phyloP scores from a whole-genome alignment of 2,329 filamentous ascomycete species.

The Aspergillus phoenicis region DNA sequence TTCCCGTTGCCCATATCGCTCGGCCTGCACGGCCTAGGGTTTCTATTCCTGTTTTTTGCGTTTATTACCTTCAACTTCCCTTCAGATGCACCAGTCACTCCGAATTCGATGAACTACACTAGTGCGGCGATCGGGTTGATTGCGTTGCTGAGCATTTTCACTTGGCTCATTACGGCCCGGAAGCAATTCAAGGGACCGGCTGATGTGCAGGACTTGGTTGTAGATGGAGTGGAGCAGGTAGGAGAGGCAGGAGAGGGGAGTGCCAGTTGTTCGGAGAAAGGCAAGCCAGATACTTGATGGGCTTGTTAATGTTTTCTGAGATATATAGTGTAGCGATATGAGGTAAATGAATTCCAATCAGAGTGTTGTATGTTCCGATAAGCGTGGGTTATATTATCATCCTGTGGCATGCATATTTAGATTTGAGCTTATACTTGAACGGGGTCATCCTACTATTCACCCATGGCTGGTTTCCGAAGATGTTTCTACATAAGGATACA shows the following conservation, averaged over 20 bases:
- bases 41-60: slow-evolving; percentile 57
- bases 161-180: slow-evolving; percentile 56
- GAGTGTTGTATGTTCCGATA: not conserved
- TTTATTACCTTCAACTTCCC: slow-evolving; percentile 62
- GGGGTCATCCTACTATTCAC: too few species aligned
- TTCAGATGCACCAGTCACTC: slow-evolving; percentile 52
- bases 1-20: slow-evolving; percentile 50
- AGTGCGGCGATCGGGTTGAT: slow-evolving; percentile 59
- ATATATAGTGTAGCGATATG: not conserved
- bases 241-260: not conserved
- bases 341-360: not conserved
- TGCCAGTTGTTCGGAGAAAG: not conserved
- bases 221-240: not conserved
- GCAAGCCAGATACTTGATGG: not conserved
- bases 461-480: too few species aligned
- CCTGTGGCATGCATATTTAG: not conserved
- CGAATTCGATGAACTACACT: slow-evolving; percentile 62
- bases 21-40: slow-evolving; percentile 52
- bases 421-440: not conserved
- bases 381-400: not conserved
- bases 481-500: too few species aligned
- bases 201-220: slow-evolving; percentile 8
- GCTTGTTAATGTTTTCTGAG: not conserved
- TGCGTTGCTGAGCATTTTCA: slow-evolving; percentile 53
- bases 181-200: slow-evolving; percentile 55